Evolutionary conservation across 1,284 basidiomycete genomes (phyloP).

Genomic region (Apiotrichum domesticum): DNA sequence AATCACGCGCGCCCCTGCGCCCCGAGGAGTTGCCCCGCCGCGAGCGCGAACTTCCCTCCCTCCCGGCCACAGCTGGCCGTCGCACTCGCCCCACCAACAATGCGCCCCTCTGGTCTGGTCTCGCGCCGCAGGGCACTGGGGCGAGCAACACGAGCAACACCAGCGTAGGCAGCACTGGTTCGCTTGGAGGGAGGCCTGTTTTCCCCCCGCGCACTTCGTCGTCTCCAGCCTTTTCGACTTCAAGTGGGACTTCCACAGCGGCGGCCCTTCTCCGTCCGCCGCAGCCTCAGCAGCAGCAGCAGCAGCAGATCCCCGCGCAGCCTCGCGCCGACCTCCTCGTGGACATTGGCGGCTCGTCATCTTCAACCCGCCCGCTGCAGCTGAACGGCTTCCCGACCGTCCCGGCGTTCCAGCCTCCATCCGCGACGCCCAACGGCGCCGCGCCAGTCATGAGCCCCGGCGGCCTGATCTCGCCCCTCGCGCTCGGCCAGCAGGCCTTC

Average conservation of each 20-base stretch:
- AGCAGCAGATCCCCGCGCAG: too few species aligned
- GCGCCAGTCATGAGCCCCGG: neutral
- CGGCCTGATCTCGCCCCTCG: conserved; percentile 3
- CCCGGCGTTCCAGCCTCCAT: neutral
- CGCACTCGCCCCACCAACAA: neutral
- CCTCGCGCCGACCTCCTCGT: conserved; percentile 16
- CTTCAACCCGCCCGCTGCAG: conserved; percentile 34
- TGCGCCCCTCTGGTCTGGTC: neutral
- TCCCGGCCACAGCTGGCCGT: neutral
- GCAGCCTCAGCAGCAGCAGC: neutral
- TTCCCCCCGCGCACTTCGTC: neutral
- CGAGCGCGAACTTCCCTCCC: conserved; percentile 4
- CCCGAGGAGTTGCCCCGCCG: neutral
- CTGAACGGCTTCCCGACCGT: conserved; percentile 17
- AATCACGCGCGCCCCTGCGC: neutral
- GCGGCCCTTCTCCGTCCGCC: neutral
- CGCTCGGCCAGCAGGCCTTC: conserved; percentile 18
- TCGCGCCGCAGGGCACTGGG: conserved; percentile 3
- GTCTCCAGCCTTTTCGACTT: neutral
- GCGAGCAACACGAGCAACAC: neutral
- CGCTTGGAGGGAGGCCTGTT: neutral
- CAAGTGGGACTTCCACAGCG: neutral
- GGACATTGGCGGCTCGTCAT: conserved; percentile 22
- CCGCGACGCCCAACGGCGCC: neutral
- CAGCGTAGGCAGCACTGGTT: neutral